Conservation (phyloP, 2,329 filamentous ascomycete species). For the Microcyclospora pomicola region DNA sequence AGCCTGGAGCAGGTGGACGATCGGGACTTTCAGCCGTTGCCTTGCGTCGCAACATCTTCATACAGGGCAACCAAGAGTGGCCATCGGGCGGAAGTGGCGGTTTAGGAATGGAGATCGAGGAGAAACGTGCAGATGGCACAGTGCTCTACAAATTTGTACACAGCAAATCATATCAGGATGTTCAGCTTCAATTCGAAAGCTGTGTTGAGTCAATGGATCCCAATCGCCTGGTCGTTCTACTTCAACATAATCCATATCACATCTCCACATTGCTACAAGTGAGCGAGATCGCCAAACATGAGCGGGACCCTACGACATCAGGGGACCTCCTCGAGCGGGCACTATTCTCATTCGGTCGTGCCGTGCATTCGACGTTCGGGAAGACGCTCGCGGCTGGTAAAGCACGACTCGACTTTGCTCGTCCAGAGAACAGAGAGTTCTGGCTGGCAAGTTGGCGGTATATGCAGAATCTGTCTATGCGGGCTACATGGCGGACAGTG, state of each 20-base stretch:
- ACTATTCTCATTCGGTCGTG: slow-evolving; percentile 84
- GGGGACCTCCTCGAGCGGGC: slow-evolving; percentile 82
- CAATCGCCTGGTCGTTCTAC: slow-evolving; percentile 62
- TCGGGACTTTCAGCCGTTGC: slow-evolving; percentile 56
- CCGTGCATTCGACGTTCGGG: slow-evolving; percentile 69
- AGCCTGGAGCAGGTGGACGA: slow-evolving; percentile 42
- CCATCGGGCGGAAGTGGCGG: slow-evolving; percentile 66
- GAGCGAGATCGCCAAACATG: slow-evolving; percentile 80
- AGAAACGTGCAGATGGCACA: slow-evolving; percentile 42
- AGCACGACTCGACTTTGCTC: slow-evolving; percentile 64
- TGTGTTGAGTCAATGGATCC: slow-evolving; percentile 77
- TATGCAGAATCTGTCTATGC: slow-evolving; percentile 68
- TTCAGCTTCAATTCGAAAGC: slow-evolving; percentile 63
- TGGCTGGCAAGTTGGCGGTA: slow-evolving; percentile 86
- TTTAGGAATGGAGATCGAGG: slow-evolving; percentile 61
- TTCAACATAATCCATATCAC: slow-evolving; percentile 71
- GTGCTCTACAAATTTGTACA: slow-evolving; percentile 69
- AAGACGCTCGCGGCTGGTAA: slow-evolving; percentile 62
- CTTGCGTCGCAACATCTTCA: slow-evolving; percentile 65
- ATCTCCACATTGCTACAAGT: slow-evolving; percentile 89
- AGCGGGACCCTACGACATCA: slow-evolving; percentile 73
- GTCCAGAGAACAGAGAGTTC: slow-evolving; percentile 81
- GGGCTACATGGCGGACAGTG: slow-evolving; percentile 86
- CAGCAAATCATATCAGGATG: slow-evolving; percentile 55
- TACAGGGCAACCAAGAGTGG: slow-evolving; percentile 81